Evolutionary conservation across 257 asterid species (phyloP).

Genomic region (Solanum sejunctum): DNA sequence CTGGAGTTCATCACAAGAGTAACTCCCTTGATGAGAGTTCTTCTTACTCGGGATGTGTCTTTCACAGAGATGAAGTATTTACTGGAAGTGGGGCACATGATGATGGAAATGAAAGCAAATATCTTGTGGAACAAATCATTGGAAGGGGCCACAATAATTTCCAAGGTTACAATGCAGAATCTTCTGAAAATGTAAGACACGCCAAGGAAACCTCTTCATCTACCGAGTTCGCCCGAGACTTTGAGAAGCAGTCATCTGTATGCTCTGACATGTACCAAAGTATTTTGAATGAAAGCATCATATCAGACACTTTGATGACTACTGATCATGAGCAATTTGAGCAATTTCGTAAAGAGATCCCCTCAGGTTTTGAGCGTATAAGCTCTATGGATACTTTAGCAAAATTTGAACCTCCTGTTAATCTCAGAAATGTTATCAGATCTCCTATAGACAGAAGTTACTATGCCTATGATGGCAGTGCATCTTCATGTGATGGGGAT

Average conservation of each 20-base stretch:
- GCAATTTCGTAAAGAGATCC: slow-evolving; percentile 10
- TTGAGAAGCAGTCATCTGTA: slow-evolving; percentile 6
- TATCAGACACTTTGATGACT: slow-evolving; percentile 16
- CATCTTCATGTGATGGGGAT: slow-evolving; percentile 60
- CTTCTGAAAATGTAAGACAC: slow-evolving; percentile 2
- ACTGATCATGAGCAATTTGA: slow-evolving; percentile 24
- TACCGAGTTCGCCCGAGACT: slow-evolving; percentile 8
- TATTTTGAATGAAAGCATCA: slow-evolving; percentile 16
- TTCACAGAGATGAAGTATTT: slow-evolving; percentile 5
- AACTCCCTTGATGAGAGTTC: not conserved
- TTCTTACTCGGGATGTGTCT: slow-evolving; percentile 8
- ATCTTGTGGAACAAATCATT: slow-evolving; percentile 4
- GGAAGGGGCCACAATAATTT: slow-evolving; percentile 7
- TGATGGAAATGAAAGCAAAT: slow-evolving; percentile 3
- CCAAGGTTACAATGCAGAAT: slow-evolving; percentile 9
- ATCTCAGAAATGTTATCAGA: slow-evolving; percentile 10
- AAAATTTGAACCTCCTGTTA: slow-evolving; percentile 18
- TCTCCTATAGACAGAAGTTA: slow-evolving; percentile 29
- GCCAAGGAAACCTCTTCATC: slow-evolving; percentile 5
- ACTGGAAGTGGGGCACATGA: not conserved
- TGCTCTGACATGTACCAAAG: slow-evolving; percentile 9
- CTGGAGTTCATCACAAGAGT: slow-evolving; percentile 5
- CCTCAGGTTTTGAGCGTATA: slow-evolving; percentile 17
- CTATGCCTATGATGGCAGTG: slow-evolving; percentile 53
- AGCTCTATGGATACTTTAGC: slow-evolving; percentile 29